Evolutionary conservation across 345 rosid species (phyloP).

Genomic region (Camelina hispida): DNA sequence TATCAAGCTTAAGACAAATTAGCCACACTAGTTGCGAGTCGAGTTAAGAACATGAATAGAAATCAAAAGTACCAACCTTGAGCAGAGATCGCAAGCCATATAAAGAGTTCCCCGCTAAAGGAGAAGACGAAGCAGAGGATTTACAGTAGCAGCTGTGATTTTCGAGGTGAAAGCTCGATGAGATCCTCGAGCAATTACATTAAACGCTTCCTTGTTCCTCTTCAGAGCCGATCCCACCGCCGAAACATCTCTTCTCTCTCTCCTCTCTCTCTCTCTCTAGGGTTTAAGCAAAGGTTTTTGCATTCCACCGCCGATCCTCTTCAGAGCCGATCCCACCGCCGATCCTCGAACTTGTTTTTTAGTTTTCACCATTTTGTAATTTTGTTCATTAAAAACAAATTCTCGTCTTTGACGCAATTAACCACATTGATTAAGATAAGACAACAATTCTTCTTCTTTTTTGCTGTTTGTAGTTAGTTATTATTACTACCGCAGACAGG

Average conservation of each 20-base stretch:
- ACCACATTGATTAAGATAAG: too few species aligned
- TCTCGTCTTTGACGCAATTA: too few species aligned
- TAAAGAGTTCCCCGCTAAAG: conserved; percentile 46
- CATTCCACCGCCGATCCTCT: too few species aligned
- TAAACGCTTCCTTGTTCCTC: conserved; percentile 52
- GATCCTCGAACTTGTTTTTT: too few species aligned
- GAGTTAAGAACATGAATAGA: neutral
- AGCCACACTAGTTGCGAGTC: neutral
- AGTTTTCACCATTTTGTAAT: too few species aligned
- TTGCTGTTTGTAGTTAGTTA: too few species aligned
- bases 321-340: too few species aligned
- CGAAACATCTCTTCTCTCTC: conserved; percentile 51
- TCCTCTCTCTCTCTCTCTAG: neutral
- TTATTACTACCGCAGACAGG: too few species aligned
- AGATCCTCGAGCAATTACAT: conserved; percentile 42
- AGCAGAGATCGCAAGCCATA: conserved; percentile 54
- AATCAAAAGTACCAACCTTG: conserved; percentile 41
- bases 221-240: conserved; percentile 59
- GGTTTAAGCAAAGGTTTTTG: conserved; percentile 47
- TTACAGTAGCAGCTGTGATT: conserved; percentile 35
- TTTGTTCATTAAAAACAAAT: too few species aligned
- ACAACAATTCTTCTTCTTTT: too few species aligned
- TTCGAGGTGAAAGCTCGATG: conserved; percentile 44
- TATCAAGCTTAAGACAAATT: conserved; percentile 2
- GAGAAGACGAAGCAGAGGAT: conserved; percentile 43